phyloP scores from a whole-genome alignment of 2,329 filamentous ascomycete genomes.

The Lomentospora prolificans region DNA sequence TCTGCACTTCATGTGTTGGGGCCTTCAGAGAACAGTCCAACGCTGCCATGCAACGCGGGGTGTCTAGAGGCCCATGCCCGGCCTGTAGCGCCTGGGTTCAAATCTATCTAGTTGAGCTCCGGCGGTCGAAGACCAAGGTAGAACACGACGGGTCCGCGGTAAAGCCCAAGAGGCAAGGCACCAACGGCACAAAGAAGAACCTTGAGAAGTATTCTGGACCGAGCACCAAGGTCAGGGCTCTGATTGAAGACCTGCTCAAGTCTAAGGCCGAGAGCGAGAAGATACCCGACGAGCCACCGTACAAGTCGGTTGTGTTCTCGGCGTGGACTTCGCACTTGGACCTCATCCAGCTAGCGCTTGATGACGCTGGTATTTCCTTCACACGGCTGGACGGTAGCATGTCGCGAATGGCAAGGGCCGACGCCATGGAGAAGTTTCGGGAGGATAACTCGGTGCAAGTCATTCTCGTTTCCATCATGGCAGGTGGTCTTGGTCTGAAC shows the following conservation, averaged over 20 bases:
- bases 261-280: slow-evolving; percentile 53
- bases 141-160: slow-evolving; percentile 41
- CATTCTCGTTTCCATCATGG: slow-evolving; percentile 85
- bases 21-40: slow-evolving; percentile 45
- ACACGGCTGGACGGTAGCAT: slow-evolving; percentile 87
- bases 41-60: slow-evolving; percentile 24
- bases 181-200: slow-evolving; percentile 17
- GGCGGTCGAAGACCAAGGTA: slow-evolving; percentile 45
- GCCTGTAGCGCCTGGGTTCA: slow-evolving; percentile 57
- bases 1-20: slow-evolving; percentile 67
- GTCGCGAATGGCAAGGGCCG: slow-evolving; percentile 62
- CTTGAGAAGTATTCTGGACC: slow-evolving; percentile 66
- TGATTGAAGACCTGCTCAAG: slow-evolving; percentile 63
- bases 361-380: slow-evolving; percentile 55
- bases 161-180: slow-evolving; percentile 21
- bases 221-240: slow-evolving; percentile 80
- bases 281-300: slow-evolving; percentile 57
- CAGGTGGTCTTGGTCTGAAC: slow-evolving; percentile 85
- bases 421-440: slow-evolving; percentile 69
- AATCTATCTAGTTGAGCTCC: slow-evolving; percentile 58
- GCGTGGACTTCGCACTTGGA: slow-evolving; percentile 95
- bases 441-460: slow-evolving; percentile 62
- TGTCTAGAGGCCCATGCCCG: slow-evolving; percentile 47
- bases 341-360: slow-evolving; percentile 75
- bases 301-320: slow-evolving; percentile 91